Conservation (phyloP, 768 basidiomycete species). For the button mushroom (Agaricus bisporus) region DNA sequence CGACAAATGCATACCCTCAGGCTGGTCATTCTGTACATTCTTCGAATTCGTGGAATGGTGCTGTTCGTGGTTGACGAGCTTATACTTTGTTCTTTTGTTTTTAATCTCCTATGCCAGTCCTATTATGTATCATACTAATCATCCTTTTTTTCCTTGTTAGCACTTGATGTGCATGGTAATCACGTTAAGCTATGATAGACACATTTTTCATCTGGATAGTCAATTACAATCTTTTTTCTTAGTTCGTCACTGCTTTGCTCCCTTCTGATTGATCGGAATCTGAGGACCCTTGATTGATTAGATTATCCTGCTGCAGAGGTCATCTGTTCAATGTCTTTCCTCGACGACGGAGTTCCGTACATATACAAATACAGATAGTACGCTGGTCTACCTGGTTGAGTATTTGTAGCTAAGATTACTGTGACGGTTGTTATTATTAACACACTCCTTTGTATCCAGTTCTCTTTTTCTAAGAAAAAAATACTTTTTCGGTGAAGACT, state of each 20-base stretch:
- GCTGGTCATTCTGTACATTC: background rate
- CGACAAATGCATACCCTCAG: background rate
- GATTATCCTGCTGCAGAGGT: no score
- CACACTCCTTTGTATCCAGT: no score
- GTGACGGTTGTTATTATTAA: no score
- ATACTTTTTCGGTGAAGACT: no score
- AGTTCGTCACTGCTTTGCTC: no score
- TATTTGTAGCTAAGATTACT: no score
- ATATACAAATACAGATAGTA: no score
- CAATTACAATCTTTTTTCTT: background rate
- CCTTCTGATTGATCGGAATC: background rate
- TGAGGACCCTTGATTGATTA: no score
- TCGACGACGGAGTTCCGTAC: no score
- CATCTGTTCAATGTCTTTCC: no score
- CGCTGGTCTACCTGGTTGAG: no score
- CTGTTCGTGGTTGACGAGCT: background rate
- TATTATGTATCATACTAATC: conserved; percentile 9
- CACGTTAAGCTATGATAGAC: conserved; percentile 4
- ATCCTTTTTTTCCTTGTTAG: background rate
- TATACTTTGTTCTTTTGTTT: background rate
- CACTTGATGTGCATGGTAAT: conserved; percentile 6
- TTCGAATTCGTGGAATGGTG: conserved; percentile 9
- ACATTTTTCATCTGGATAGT: conserved; percentile 7
- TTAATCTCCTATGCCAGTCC: background rate
- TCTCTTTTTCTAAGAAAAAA: no score